Conservation (phyloP, 495 filamentous ascomycete species). For the Tuber indicum region DNA sequence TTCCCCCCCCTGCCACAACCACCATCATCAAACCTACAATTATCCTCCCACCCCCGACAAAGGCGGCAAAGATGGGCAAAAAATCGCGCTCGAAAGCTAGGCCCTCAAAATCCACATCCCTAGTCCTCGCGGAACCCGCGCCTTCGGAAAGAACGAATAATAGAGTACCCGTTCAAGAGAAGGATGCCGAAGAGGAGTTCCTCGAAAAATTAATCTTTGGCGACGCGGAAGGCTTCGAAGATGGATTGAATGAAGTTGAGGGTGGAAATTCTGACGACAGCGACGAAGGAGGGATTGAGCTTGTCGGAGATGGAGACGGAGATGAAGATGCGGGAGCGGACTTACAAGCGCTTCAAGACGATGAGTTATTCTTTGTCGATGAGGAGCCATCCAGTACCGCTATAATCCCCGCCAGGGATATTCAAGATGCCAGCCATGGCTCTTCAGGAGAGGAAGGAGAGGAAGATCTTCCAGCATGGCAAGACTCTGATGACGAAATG, state of each 20-base stretch:
- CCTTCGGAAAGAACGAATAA: not conserved
- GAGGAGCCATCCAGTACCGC: conserved; percentile 8
- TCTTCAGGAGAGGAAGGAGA: conserved; percentile 31
- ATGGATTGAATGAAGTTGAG: conserved; percentile 50
- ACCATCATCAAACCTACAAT: not conserved
- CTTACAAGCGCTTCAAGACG: conserved; percentile 33
- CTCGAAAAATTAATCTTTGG: conserved; percentile 83
- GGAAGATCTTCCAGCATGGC: conserved; percentile 60
- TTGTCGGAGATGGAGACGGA: conserved; percentile 6
- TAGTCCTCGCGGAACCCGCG: not conserved
- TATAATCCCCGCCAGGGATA: conserved; percentile 18
- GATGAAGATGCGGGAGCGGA: conserved; percentile 22
- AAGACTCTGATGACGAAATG: conserved; percentile 92
- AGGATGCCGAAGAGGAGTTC: conserved; percentile 73
- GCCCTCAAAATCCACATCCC: not conserved
- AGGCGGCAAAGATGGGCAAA: not conserved
- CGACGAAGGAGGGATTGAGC: conserved; percentile 41
- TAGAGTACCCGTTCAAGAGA: conserved; percentile 34
- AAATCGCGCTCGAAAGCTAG: not conserved
- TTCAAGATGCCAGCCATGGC: conserved; percentile 21
- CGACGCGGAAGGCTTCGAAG: conserved; percentile 69
- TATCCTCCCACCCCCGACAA: not conserved
- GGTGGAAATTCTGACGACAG: conserved; percentile 32
- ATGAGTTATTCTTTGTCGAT: conserved; percentile 25
- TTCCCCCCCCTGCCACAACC: not conserved